Evolutionary conservation across 179 eudicot species (phyloP), one percentile per base, ranked within the genome.

Genomic region (Silene noctiflora): DNA sequence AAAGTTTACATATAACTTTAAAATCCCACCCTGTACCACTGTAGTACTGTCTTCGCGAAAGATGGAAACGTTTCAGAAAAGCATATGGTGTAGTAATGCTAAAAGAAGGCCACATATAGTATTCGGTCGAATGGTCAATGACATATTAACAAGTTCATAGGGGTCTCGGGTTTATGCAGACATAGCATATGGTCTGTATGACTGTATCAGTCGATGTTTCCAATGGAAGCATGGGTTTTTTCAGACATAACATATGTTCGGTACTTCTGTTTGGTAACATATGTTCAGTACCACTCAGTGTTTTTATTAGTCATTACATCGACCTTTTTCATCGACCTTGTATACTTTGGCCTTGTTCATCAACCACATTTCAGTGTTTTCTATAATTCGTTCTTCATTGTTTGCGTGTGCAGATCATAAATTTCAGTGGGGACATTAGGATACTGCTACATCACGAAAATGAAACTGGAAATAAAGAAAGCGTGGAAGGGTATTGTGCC

Each of bases 401-500:
- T 31, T 66, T 81, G 62, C 46, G 21, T 80, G 51, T 58, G 79
- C 84, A 88, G 85, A 79, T 84, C 64, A 25, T 22, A 72, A 46
- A 59, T 81, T 72, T 77, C 75, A 77, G 71, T 81, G 75, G 81
- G 77, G 75, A 80, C 76, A 33, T 21, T 69, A 33, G 21, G 76
- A 42, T 56, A 46, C 76, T 56, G 42, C 74, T 42, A 59, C 21
- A 67, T 19, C 67, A 73, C 63, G 63, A 60, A 86, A 71, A 93
- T 94, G 98, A 85, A 87, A 83, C 69, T 90, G 64, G 85, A 71
- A 81, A 70, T 86, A 76, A 92, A 86, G 86, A 92, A 87, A 89
- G 89, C 85, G 82, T 90, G 96, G 96, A 92, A 83, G 77, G 86
- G 89, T 16, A 78, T 89, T 35, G 61, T 87, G 33, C 94, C 94